Percentiles rank a stretch among this genome's conserved stretches.
These are phyloP conservation scores for Cyclocybe aegerita DNA, from an alignment of 768 basidiomycete species.

Conservation along the genomic window DNA sequence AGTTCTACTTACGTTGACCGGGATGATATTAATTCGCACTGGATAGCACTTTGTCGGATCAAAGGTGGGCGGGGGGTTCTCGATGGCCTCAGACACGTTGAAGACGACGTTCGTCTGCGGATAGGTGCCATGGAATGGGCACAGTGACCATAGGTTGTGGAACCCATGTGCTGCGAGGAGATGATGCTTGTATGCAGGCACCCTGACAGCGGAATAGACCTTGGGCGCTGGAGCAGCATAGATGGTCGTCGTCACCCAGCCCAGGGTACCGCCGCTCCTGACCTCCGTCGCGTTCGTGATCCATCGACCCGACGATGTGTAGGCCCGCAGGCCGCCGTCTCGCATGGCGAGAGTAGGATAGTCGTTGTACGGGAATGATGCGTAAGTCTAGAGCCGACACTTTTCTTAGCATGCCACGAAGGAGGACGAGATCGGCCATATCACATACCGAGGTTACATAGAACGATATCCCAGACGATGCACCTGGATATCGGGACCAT, in stretches of 20 bases:
- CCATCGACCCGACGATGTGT: conserved; percentile 30
- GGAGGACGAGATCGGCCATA: not conserved
- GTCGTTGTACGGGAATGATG: conserved; percentile 50
- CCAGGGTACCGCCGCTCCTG: conserved; percentile 28
- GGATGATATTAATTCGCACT: conserved; percentile 28
- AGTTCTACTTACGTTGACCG: not conserved
- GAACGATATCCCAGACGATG: conserved; percentile 34
- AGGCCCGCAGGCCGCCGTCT: conserved; percentile 37
- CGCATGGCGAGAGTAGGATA: conserved; percentile 40
- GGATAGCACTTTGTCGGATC: conserved; percentile 29
- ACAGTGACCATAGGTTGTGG: conserved; percentile 38
- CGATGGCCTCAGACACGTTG: conserved; percentile 24
- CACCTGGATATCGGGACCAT: conserved; percentile 21
- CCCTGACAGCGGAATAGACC: conserved; percentile 31
- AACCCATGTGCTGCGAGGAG: conserved; percentile 32
- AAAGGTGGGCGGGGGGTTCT: conserved; percentile 17
- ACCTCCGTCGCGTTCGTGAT: conserved; percentile 38
- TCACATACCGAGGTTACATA: conserved; percentile 44
- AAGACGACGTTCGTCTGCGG: conserved; percentile 37
- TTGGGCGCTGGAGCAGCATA: conserved; percentile 29
- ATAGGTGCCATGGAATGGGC: conserved; percentile 25
- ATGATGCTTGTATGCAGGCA: conserved; percentile 17
- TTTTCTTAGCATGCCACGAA: not conserved
- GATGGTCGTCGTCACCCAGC: conserved; percentile 35
- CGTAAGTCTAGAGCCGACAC: conserved; percentile 35